A percentile compares a stretch with the other conserved stretches of the same genome.
Conservation (phyloP, 73 alveolate genomes). For the Symbiodinium natans region DNA sequence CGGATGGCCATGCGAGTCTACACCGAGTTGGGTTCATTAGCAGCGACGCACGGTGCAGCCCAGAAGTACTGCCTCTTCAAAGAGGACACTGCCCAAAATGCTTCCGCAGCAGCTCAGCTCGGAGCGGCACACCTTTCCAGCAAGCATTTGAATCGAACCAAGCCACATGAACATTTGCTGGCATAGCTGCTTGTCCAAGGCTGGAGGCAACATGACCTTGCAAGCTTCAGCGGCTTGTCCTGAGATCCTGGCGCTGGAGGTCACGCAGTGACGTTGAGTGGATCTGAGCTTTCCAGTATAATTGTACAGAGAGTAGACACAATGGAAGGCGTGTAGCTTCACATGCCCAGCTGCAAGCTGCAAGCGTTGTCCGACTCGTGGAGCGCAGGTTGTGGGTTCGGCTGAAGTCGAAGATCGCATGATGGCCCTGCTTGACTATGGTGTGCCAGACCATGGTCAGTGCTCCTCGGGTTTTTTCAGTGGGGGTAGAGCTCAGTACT, state of each 20-base stretch:
- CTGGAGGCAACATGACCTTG: not conserved
- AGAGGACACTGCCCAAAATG: not conserved
- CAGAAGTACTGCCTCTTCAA: slow-evolving; percentile 72
- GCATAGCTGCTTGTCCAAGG: not conserved
- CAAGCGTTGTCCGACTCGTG: too few relatives aligned
- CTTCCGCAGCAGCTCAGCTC: not conserved
- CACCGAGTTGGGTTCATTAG: slow-evolving; percentile 69
- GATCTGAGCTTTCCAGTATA: too few relatives aligned
- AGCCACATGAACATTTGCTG: too few relatives aligned
- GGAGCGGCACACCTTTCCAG: not conserved
- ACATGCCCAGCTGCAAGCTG: too few relatives aligned
- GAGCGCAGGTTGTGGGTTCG: not conserved
- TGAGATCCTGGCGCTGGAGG: slow-evolving; percentile 51
- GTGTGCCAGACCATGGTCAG: not conserved
- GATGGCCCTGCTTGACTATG: slow-evolving; percentile 55
- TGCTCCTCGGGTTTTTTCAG: too few relatives aligned
- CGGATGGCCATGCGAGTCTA: slow-evolving; percentile 81
- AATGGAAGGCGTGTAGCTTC: too few relatives aligned
- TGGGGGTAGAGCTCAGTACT: too few relatives aligned
- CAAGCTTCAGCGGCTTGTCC: slow-evolving; percentile 7
- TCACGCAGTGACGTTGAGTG: too few relatives aligned
- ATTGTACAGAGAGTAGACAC: too few relatives aligned
- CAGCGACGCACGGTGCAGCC: slow-evolving; percentile 54
- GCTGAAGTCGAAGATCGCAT: slow-evolving; percentile 54
- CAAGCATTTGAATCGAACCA: too few relatives aligned